These are phyloP conservation scores for Fusarium xyrophilum DNA, from an alignment of 2,329 filamentous ascomycete genomes.

Conservation along the genomic window DNA sequence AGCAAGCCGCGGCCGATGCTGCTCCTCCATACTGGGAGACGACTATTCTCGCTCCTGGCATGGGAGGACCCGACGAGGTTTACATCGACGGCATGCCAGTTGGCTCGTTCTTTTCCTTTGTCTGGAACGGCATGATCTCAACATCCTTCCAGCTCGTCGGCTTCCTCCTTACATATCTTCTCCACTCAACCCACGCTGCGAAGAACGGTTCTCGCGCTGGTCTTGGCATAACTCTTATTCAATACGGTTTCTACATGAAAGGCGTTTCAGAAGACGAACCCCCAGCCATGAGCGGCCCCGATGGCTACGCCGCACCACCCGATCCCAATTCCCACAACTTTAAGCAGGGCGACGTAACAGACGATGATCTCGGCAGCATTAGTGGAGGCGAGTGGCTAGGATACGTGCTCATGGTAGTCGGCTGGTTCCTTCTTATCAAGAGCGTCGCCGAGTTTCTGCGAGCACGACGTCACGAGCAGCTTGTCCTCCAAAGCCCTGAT, in stretches of 20 bases:
- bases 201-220: constrained; percentile 97
- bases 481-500: constrained; percentile 92
- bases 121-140: constrained; percentile 96
- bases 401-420: constrained; percentile 93
- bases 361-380: constrained; percentile 59
- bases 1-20: constrained; percentile 95
- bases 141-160: constrained; percentile 97
- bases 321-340: constrained; percentile 94
- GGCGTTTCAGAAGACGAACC: constrained; percentile 56
- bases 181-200: constrained; percentile 96
- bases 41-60: constrained; percentile 91
- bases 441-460: constrained; percentile 90
- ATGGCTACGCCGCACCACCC: constrained; percentile 72
- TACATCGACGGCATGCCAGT: constrained; percentile 97
- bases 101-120: constrained; percentile 83
- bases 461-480: constrained; percentile 87
- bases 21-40: constrained; percentile 99
- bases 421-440: constrained; percentile 97
- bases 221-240: constrained; percentile 91
- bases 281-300: constrained; percentile 57
- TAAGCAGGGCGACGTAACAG: constrained; percentile 72
- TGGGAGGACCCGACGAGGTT: constrained; percentile 90
- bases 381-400: constrained; percentile 85
- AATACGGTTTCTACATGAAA: constrained; percentile 97
- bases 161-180: constrained; percentile 95